phyloP scores from a whole-genome alignment of 2,329 filamentous ascomycete species.

The Fusarium burgessii region DNA sequence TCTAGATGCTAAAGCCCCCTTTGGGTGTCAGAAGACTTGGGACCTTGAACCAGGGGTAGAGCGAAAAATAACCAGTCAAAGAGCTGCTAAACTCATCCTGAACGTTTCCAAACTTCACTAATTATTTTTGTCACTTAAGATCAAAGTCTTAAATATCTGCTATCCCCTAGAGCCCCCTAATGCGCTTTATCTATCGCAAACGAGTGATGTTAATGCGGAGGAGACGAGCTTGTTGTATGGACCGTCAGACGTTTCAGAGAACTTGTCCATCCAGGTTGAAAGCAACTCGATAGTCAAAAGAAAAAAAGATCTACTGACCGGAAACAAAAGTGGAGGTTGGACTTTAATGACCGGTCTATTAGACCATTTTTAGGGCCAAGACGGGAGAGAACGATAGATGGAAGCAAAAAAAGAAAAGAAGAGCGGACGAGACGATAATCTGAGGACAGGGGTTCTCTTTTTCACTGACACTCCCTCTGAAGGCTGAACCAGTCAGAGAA shows the following conservation, averaged over 20 bases:
- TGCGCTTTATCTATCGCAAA: not conserved
- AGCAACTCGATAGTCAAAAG: conserved; percentile 2
- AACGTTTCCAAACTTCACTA: no score
- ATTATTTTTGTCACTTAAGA: no score
- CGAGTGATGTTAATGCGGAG: conserved; percentile 1
- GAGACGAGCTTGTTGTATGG: conserved; percentile 3
- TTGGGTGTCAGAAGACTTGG: no score
- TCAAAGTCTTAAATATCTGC: no score
- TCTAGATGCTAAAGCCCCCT: not conserved
- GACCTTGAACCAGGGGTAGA: no score
- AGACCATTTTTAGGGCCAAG: conserved; percentile 19
- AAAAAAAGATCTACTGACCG: not conserved
- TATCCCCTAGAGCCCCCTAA: not conserved
- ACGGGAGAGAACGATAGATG: not conserved
- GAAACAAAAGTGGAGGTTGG: conserved; percentile 26
- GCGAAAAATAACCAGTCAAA: no score
- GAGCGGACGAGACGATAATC: conserved; percentile 9
- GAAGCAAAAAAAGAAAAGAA: conserved; percentile 16
- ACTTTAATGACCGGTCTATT: conserved; percentile 1
- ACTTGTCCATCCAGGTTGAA: conserved; percentile 2
- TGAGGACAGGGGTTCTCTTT: not conserved
- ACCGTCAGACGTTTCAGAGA: conserved; percentile 19
- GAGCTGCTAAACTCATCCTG: no score
- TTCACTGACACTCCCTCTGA: conserved; percentile 1
- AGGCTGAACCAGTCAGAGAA: not conserved